Evolutionary conservation across 805 yeast genomes (phyloP).

Genomic region (Zygoascus flipseniorum): DNA sequence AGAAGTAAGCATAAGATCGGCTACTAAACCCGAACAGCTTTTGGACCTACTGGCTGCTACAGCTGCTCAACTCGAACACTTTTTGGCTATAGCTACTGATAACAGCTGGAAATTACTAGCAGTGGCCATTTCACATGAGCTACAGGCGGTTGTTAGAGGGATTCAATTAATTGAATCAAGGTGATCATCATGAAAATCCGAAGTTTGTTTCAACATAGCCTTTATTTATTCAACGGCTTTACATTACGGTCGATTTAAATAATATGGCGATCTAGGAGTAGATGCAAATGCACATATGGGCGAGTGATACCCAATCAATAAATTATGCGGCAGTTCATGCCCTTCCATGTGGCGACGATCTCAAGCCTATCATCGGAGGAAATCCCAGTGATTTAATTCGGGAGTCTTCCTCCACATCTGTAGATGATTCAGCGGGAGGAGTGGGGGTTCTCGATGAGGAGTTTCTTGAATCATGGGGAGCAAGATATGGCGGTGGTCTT

Average conservation of each 20-base stretch:
- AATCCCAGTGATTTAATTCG: constrained; percentile 22
- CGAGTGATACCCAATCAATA: background rate
- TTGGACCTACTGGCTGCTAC: constrained; percentile 12
- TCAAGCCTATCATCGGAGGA: constrained; percentile 18
- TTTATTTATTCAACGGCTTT: background rate
- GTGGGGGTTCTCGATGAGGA: constrained; percentile 3
- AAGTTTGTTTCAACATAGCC: no score
- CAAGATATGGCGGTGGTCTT: constrained; percentile 11
- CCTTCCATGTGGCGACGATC: background rate
- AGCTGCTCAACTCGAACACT: constrained; percentile 6
- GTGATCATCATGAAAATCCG: background rate
- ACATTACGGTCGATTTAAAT: background rate
- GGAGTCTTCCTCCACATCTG: constrained; percentile 8
- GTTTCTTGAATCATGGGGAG: background rate
- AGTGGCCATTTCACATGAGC: constrained; percentile 26
- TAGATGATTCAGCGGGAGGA: background rate
- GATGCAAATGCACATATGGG: background rate
- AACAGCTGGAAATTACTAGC: constrained; percentile 22
- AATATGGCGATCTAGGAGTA: background rate
- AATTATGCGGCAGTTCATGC: background rate
- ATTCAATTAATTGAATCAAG: constrained; percentile 14
- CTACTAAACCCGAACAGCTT: constrained; percentile 12
- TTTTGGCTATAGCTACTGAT: constrained; percentile 13
- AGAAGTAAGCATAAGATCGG: constrained; percentile 3
- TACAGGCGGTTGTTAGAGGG: constrained; percentile 20